phyloP scores from a whole-genome alignment of 176 grass and related monocot species.

The Ananas comosus region DNA sequence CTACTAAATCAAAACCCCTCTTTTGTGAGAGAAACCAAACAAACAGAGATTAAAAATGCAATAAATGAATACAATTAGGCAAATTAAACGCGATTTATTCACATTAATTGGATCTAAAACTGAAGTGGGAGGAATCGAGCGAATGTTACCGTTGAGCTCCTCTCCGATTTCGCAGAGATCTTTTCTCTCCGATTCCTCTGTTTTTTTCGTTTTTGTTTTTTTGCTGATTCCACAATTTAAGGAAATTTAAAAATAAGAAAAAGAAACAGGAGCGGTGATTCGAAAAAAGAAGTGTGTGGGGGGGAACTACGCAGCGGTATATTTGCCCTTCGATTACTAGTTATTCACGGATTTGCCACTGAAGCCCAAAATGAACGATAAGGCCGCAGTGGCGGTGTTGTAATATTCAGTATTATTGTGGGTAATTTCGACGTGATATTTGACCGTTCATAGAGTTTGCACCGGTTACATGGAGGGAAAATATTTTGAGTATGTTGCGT shows the following conservation, averaged over 20 bases:
- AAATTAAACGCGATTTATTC: not conserved
- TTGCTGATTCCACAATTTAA: too few species aligned
- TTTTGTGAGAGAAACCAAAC: too few species aligned
- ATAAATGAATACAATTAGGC: not conserved
- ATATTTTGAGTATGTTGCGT: too few species aligned
- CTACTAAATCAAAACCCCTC: too few species aligned
- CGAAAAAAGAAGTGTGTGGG: not conserved
- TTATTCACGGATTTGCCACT: not conserved
- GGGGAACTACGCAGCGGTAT: not conserved
- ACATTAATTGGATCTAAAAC: not conserved
- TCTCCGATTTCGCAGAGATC: not conserved
- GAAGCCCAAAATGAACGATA: not conserved
- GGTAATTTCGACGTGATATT: not conserved
- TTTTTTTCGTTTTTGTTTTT: too few species aligned
- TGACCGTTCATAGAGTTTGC: not conserved
- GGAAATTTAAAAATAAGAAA: not conserved
- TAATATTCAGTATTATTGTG: not conserved
- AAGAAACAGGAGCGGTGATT: not conserved
- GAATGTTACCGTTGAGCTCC: constrained; percentile 3
- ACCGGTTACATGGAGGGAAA: not conserved
- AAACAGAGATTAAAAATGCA: not conserved
- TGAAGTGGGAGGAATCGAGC: not conserved
- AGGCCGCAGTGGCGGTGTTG: not conserved
- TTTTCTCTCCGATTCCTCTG: not conserved
- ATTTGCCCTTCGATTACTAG: not conserved